Evolutionary conservation across 2,329 filamentous ascomycete species (phyloP).

Genomic region (Neoarthrinium moseri): DNA sequence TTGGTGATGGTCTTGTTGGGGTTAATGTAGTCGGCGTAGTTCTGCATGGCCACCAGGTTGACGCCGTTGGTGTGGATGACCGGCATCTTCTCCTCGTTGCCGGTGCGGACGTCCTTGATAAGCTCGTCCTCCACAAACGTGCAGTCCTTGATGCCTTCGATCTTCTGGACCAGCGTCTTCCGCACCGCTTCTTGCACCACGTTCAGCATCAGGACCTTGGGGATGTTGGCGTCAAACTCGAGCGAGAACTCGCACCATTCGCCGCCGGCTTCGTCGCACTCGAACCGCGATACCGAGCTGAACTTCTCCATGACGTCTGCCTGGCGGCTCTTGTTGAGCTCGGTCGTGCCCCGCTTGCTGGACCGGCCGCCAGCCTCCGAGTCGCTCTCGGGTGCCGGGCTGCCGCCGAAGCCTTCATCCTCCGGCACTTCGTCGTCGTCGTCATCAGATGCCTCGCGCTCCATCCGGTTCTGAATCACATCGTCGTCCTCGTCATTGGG

Average conservation of each 20-base stretch:
- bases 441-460: constrained; percentile 55
- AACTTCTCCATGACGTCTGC: constrained; percentile 63
- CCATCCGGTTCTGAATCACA: constrained; percentile 64
- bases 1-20: constrained; percentile 87
- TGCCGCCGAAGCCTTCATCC: constrained; percentile 52
- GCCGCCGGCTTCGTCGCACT: constrained; percentile 73
- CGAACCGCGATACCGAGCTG: constrained; percentile 71
- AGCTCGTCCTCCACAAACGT: constrained; percentile 63
- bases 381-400: constrained; percentile 42
- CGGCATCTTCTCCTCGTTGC: constrained; percentile 46
- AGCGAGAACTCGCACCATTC: constrained; percentile 79
- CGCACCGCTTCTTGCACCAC: constrained; percentile 80
- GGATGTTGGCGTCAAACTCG: constrained; percentile 74
- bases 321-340: constrained; percentile 49
- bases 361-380: constrained; percentile 29
- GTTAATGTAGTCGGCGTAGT: constrained; percentile 81
- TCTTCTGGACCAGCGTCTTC: constrained; percentile 82
- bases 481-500: constrained; percentile 91
- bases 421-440: constrained; percentile 58
- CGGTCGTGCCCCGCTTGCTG: constrained; percentile 16
- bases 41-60: constrained; percentile 88
- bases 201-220: constrained; percentile 91
- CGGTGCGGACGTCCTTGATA: constrained; percentile 43
- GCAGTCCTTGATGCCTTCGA: constrained; percentile 73
- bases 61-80: constrained; percentile 79